These are phyloP conservation scores for Verticillium longisporum DNA, from an alignment of 2,329 filamentous ascomycete genomes.

Conservation along the genomic window DNA sequence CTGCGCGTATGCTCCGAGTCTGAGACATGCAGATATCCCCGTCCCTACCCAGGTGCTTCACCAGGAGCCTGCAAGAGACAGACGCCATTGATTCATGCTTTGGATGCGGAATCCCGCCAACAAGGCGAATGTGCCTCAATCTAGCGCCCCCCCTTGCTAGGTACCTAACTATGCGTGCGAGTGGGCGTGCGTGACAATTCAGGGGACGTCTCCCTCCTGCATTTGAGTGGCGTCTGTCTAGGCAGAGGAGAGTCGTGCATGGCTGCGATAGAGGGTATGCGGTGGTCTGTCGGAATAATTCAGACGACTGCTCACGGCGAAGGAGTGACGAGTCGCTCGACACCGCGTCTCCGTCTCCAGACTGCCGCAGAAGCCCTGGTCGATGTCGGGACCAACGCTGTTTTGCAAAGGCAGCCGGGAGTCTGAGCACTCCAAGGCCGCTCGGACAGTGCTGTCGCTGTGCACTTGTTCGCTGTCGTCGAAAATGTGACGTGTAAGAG, in stretches of 20 bases:
- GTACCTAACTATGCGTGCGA: too few species aligned
- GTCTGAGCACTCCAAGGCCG: not conserved
- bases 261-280: not conserved
- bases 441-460: not conserved
- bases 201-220: not conserved
- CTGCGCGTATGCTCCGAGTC: not conserved
- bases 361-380: not conserved
- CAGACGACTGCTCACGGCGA: not conserved
- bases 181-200: not conserved
- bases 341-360: not conserved
- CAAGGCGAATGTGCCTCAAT: not conserved
- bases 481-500: not conserved
- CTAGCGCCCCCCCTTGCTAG: not conserved
- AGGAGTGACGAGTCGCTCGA: not conserved
- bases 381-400: not conserved
- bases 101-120: not conserved
- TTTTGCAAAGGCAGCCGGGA: not conserved
- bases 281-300: not conserved
- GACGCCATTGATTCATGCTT: not conserved
- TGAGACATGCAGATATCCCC: not conserved
- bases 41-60: not conserved
- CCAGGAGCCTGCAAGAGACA: not conserved
- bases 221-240: not conserved
- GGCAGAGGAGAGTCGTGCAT: not conserved
- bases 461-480: too few species aligned